Base-by-base conservation (phyloP, 371 early-diverging fungal genomes). In the Mortierella sp. region DNA sequence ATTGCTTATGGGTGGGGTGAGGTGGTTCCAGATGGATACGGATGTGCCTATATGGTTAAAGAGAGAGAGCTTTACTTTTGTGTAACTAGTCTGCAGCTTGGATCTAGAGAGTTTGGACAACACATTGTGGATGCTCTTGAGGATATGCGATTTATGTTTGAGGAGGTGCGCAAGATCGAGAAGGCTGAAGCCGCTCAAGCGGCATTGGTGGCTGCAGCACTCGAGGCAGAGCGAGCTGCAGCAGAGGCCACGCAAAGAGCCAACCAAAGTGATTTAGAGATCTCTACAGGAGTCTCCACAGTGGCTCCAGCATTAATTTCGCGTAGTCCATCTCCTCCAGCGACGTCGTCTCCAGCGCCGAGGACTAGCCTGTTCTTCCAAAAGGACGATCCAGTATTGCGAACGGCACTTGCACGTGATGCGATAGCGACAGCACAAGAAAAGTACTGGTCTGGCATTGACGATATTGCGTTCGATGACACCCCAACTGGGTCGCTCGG, bases 1-100 rank as follows among this genome's bases (percentile, higher is more conserved):
- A 90, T 91, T 64, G 94, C 94, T 48, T 97, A 96, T 72, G 98
- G 98, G 16, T 97, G 97, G 96, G 96, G 96, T 63, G 95, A 95
- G 79, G 97, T 97, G 47, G 94, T 95, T 19, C 91, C 94, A 28
- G 94, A 96, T 81, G 97, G 97, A 3, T 97, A 92, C 76, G 97
- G 96, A 48, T 81, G 92, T 74, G 97, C 98, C 15, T 97, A 97
- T 88, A 96, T 96, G 92, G 93, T 97, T 82, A 95, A 94, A 84
- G 88, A 91, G 65, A 88, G 91, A 43, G 85, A 92, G 62, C 85
- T 97, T 43, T 91, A 95, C 76, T 93, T 97, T 85, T 87, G 97
- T 45, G 91, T 94, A 33, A 92, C 92, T 50, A 88, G 88, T 21
- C 84, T 86, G 58, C 83, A 86, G 67, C 71, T 91, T 40, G 87